Base-by-base conservation (phyloP, 2,329 filamentous ascomycete genomes). In the Stromatinia cepivora region DNA sequence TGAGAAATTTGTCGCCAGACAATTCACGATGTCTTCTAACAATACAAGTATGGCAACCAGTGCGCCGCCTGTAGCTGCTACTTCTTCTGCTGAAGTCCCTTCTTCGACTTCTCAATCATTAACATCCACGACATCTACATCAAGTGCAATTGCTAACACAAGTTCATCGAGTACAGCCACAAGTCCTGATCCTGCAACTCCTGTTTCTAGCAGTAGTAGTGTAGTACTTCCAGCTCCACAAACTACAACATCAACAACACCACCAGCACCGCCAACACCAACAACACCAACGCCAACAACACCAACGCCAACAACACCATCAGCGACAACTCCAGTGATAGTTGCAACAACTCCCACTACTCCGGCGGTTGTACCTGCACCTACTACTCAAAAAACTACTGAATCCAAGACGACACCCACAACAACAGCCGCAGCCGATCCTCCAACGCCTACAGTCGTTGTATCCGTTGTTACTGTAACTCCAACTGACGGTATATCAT, bases 101-200 rank as follows among this genome's bases (percentile, higher is more conserved):
- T 67, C 71, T n/a, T 61, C 72, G 69, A 70, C 75, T 71, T 66
- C 70, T 50, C 58, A 62, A 36, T 25, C 66, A 28, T 22, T 62
- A 34, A 3, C 31, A 42, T 42, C 68, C 20, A 58, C 50, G n/a
- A 28, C 66, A 50, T 61, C 52, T 39, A 45, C 53, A 20, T 71
- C 74, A 57, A 77, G 73, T 73, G 72, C 75, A 68, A 73, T 71
- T 72, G 75, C 75, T 76, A 75, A 75, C 72, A 74, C 42, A 70
- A 75, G 71, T 73, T 69, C 74, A 52, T 46, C 75, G 65, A 64
- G 71, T 62, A 70, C 73, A 75, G 72, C 63, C 58, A 61, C 70
- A 39, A 70, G 66, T 46, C 53, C 71, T 61, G 67, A 71, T 54
- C 31, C 67, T 28, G 34, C 53, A 31, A 69, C 36, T 11, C 11